Evolutionary conservation across 2,329 filamentous ascomycete species (phyloP).

Genomic region (Ophiostoma sp.): DNA sequence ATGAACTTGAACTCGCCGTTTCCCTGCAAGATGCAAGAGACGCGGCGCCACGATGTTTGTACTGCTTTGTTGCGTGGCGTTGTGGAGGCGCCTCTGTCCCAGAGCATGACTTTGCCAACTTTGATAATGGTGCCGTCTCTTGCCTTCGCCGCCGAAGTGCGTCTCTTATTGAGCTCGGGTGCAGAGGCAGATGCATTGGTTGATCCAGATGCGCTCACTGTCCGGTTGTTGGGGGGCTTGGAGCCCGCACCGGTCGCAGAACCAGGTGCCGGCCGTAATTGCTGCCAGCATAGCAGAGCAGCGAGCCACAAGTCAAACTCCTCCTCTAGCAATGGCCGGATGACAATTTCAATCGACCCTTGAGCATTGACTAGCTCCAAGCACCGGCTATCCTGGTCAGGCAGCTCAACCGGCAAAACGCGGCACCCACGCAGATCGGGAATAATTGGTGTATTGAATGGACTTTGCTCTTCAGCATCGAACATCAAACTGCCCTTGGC

Average conservation of each 20-base stretch:
- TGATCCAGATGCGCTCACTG: conserved; percentile 33
- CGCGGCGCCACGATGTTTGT: conserved; percentile 69
- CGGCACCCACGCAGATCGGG: conserved; percentile 69
- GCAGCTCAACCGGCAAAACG: conserved; percentile 52
- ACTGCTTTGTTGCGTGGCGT: conserved; percentile 44
- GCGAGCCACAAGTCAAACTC: conserved; percentile 78
- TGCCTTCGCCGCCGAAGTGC: conserved; percentile 37
- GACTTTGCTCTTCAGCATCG: conserved; percentile 61
- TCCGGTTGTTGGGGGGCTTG: conserved; percentile 34
- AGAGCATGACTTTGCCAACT: conserved; percentile 82
- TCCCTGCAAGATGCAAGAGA: conserved; percentile 90
- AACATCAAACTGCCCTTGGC: conserved; percentile 70
- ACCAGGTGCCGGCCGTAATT: conserved; percentile 51
- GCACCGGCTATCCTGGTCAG: conserved; percentile 43
- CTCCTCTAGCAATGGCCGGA: conserved; percentile 58
- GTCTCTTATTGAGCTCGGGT: conserved; percentile 38
- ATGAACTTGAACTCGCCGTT: conserved; percentile 91
- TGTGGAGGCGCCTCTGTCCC: conserved; percentile 68
- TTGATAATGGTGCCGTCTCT: conserved; percentile 88
- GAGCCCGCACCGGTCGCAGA: conserved; percentile 36
- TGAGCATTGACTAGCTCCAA: conserved; percentile 53
- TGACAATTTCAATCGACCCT: conserved; percentile 54
- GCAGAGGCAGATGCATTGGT: conserved; percentile 29
- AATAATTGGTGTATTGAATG: conserved; percentile 62
- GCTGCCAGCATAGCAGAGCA: conserved; percentile 75